These are phyloP conservation scores for Phialemonium atrogriseum DNA, from an alignment of 2,329 filamentous ascomycete species.

Conservation along the genomic window DNA sequence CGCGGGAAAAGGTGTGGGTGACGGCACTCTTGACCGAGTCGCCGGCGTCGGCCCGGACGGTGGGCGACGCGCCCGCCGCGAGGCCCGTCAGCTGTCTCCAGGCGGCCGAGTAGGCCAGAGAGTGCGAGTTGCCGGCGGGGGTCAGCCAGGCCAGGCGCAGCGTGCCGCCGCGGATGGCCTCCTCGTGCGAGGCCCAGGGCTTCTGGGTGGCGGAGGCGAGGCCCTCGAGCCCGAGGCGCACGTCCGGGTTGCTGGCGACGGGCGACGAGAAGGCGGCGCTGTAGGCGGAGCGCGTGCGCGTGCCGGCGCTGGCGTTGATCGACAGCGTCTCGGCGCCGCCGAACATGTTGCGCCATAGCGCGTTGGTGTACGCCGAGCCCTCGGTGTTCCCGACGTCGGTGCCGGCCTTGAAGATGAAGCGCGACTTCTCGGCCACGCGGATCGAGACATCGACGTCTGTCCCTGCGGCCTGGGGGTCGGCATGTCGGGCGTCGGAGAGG, in stretches of 20 bases:
- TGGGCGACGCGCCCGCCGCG: constrained; percentile 65
- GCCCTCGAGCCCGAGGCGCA: constrained; percentile 70
- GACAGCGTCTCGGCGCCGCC: constrained; percentile 88
- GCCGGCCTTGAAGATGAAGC: constrained; percentile 83
- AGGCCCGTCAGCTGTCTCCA: constrained; percentile 89
- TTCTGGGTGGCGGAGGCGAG: constrained; percentile 81
- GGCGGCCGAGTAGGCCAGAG: constrained; percentile 68
- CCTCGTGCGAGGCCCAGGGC: constrained; percentile 89
- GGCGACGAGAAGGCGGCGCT: constrained; percentile 79
- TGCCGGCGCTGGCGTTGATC: constrained; percentile 80
- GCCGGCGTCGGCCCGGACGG: constrained; percentile 75
- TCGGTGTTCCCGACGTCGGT: constrained; percentile 92
- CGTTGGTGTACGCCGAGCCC: constrained; percentile 84
- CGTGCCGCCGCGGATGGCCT: constrained; percentile 71
- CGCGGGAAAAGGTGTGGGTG: constrained; percentile 70
- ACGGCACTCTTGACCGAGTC: constrained; percentile 86
- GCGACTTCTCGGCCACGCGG: constrained; percentile 68
- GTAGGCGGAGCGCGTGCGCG: constrained; percentile 84
- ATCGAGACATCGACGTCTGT: constrained; percentile 78
- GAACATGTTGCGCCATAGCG: constrained; percentile 84
- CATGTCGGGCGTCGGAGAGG: constrained; percentile 65
- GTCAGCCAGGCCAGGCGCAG: constrained; percentile 70
- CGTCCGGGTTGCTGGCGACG: constrained; percentile 73
- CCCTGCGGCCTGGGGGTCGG: constrained; percentile 59
- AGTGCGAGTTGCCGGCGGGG: constrained; percentile 57